phyloP scores from a whole-genome alignment of 2,329 filamentous ascomycete genomes.

The Epichloe amarillans region DNA sequence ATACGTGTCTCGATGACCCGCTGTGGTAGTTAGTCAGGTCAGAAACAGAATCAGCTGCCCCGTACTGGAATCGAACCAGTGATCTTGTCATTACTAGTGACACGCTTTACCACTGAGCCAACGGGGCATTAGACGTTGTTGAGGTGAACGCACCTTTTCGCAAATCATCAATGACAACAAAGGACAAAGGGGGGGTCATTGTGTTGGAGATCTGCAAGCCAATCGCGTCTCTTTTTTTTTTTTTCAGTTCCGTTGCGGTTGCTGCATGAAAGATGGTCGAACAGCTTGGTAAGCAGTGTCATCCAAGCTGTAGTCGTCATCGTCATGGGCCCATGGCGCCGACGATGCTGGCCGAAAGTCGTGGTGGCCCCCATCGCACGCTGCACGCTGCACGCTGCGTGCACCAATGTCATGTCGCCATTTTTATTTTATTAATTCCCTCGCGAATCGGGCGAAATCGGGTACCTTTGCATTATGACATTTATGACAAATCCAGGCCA shows the following conservation, averaged over 20 bases:
- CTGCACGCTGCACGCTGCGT: not conserved
- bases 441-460: not conserved
- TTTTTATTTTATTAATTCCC: not conserved
- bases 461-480: not conserved
- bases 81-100: conserved; percentile 25
- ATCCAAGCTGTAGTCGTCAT: not conserved
- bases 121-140: conserved; percentile 11
- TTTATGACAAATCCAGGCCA: not conserved
- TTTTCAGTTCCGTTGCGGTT: too few species aligned
- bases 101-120: conserved; percentile 24
- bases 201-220: too few species aligned
- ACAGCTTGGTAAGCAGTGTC: not conserved
- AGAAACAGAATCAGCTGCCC: conserved; percentile 10
- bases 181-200: too few species aligned
- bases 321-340: not conserved
- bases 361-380: not conserved
- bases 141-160: accelerated
- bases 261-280: too few species aligned
- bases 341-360: not conserved
- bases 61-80: conserved; percentile 21
- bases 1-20: too few species aligned
- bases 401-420: not conserved
- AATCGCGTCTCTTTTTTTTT: too few species aligned
- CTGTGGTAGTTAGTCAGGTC: not conserved
- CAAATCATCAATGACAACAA: not conserved